Conservation (phyloP, 2,329 filamentous ascomycete genomes). For the Cladophialophora carrionii region DNA sequence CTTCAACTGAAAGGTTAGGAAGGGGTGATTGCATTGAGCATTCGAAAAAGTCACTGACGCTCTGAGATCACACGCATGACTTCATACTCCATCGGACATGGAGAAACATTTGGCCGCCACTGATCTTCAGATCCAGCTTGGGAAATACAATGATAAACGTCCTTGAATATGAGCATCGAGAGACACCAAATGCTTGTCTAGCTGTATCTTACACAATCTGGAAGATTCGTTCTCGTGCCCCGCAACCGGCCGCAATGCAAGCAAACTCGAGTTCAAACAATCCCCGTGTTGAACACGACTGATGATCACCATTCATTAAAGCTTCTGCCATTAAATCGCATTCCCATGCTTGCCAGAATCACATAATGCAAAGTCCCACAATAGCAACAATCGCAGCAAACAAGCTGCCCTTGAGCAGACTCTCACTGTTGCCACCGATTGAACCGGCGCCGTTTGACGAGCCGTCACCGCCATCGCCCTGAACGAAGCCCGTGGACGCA, state of each 20-base stretch:
- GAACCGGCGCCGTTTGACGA: slow-evolving; percentile 30
- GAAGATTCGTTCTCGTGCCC: not conserved
- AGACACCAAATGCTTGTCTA: slow-evolving; percentile 36
- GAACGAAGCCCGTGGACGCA: slow-evolving; percentile 38
- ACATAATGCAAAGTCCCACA: slow-evolving; percentile 51
- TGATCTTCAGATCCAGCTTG: not conserved
- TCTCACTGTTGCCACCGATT: slow-evolving; percentile 40
- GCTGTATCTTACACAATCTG: not conserved
- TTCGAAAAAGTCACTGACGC: slow-evolving; percentile 10
- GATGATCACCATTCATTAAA: slow-evolving; percentile 1
- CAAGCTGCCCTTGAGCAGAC: slow-evolving; percentile 50
- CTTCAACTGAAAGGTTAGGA: not conserved
- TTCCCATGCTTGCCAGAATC: slow-evolving; percentile 20
- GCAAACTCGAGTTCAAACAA: not conserved
- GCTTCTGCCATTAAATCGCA: slow-evolving; percentile 2
- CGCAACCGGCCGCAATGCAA: slow-evolving; percentile 1
- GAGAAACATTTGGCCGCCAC: not conserved
- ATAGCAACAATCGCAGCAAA: slow-evolving; percentile 54
- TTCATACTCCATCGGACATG: not conserved
- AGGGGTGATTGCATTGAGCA: not conserved
- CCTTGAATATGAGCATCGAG: slow-evolving; percentile 53
- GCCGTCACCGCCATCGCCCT: slow-evolving; percentile 31
- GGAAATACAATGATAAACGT: slow-evolving; percentile 43
- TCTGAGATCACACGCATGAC: slow-evolving; percentile 2
- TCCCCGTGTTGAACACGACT: not conserved